Percentiles rank a stretch among this genome's conserved stretches.
Conservation (phyloP, 768 basidiomycete genomes). For the Coprinopsis marcescibilis region DNA sequence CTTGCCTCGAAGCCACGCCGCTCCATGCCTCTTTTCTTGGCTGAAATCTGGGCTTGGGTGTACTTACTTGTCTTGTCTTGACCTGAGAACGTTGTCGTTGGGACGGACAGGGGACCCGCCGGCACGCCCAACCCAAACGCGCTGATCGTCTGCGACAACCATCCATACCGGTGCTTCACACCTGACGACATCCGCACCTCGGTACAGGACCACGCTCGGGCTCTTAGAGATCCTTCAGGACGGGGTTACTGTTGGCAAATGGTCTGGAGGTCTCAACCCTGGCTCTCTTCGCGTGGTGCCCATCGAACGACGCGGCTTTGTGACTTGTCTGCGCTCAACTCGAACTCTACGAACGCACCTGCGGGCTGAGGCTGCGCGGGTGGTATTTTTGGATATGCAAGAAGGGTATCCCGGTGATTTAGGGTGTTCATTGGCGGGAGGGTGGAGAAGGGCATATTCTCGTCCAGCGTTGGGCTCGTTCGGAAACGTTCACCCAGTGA, state of each 20-base stretch:
- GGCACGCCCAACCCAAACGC: background rate
- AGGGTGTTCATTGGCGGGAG: conserved; percentile 71
- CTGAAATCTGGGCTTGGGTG: too few relatives aligned
- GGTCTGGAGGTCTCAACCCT: conserved; percentile 71
- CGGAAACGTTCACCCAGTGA: conserved; percentile 14
- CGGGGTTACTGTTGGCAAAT: conserved; percentile 67
- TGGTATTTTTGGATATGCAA: conserved; percentile 87
- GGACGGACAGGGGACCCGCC: too few relatives aligned
- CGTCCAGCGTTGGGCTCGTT: conserved; percentile 40
- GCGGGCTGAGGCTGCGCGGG: too few relatives aligned
- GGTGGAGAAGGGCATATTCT: conserved; percentile 56
- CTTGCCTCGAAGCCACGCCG: too few relatives aligned
- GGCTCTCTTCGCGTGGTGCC: conserved; percentile 38
- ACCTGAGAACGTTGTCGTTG: too few relatives aligned
- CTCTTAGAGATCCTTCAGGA: conserved; percentile 39
- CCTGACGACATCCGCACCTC: conserved; percentile 45
- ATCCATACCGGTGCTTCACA: conserved; percentile 81
- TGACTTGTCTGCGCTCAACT: conserved; percentile 64
- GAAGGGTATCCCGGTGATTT: conserved; percentile 58
- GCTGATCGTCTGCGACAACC: conserved; percentile 60
- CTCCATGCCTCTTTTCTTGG: too few relatives aligned
- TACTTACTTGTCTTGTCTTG: too few relatives aligned
- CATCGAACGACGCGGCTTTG: conserved; percentile 40
- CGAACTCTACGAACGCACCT: conserved; percentile 52
- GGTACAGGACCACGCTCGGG: conserved; percentile 47